Base-by-base conservation (phyloP, 2,329 filamentous ascomycete species). In the Aspergillus sojae region DNA sequence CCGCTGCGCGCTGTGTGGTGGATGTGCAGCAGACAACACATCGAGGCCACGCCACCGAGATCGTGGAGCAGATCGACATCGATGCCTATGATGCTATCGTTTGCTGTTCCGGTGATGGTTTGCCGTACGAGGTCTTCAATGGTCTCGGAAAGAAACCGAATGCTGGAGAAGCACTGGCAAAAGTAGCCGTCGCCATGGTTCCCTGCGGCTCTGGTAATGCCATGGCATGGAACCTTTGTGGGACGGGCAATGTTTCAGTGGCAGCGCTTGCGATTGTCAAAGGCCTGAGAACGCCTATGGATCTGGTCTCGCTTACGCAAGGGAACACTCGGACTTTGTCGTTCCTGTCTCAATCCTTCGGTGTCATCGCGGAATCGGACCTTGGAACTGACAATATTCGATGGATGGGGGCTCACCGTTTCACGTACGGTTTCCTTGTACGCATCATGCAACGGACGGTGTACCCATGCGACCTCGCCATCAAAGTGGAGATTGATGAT, bases 151-250 rank as follows among this genome's bases (percentile, higher is more conserved):
- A 88, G 78, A 89, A 93, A 45, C 74, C 84, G 5, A 91, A 97
- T 78, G 93, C 93, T 23, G 82, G 84, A 36, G 85, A 85, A 61
- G 95, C 94, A 0, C 80, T 99, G 64, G 81, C 84, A 26, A 91
- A 89, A 71, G 80, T 98, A 16, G 92, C 95, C 0, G 88, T 99
- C 2, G 90, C 89, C 26, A 92, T 97, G 73, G 84, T 99, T 41
- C 95, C 95, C 1, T 96, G 94, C 74, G 95, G 95, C 16, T 95
- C 92, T 57, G 95, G 95, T 6, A 99, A 99, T 77, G 95, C 92
- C 26, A 91, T 98, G 88, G 91, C 92, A 66, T 89, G 91, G 81
- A 98, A 97, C 76, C 80, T 96, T 54, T 93, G 92, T 68, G 95
- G 94, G 5, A 94, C 93, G 0, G 86, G 90, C 67, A 88, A 86